phyloP scores from a whole-genome alignment of 1,284 basidiomycete genomes.

The Microbotryum lychnidis-dioicae region DNA sequence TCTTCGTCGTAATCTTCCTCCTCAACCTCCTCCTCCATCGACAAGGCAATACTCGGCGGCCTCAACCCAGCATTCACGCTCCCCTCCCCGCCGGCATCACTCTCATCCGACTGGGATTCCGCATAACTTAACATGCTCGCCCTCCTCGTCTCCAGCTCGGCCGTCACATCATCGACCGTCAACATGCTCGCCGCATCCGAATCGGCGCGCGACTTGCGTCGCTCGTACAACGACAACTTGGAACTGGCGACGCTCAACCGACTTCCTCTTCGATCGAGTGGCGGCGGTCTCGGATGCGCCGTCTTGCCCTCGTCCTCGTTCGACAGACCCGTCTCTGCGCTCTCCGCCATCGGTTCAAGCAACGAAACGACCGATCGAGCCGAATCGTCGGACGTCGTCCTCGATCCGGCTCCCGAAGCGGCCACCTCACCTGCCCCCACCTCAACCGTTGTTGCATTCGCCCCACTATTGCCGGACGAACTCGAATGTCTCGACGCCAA shows the following conservation, averaged over 20 bases:
- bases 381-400: too few species aligned
- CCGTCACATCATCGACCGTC: slow-evolving; percentile 96
- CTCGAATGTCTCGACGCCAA: too few species aligned
- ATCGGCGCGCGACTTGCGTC: slow-evolving; percentile 12
- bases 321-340: too few species aligned
- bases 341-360: too few species aligned
- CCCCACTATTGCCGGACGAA: too few species aligned
- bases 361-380: too few species aligned
- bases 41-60: slow-evolving; percentile 2
- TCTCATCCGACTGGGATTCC: slow-evolving; percentile 43
- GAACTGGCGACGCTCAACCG: slow-evolving; percentile 17
- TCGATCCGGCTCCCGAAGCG: too few species aligned
- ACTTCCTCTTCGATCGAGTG: background rate
- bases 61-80: slow-evolving; percentile 42
- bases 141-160: slow-evolving; percentile 80
- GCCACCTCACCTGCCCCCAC: too few species aligned
- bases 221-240: slow-evolving; percentile 18
- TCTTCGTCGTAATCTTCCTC: slow-evolving; percentile 33
- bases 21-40: slow-evolving; percentile 39
- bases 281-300: too few species aligned
- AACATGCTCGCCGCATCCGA: slow-evolving; percentile 77
- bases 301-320: too few species aligned
- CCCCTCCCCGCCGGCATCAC: slow-evolving; percentile 41
- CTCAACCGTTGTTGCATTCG: too few species aligned
- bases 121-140: slow-evolving; percentile 42